Evolutionary conservation across 768 basidiomycete genomes (phyloP), one percentile per base, ranked within the genome.

Genomic region (Mycena olivaceomarginata): DNA sequence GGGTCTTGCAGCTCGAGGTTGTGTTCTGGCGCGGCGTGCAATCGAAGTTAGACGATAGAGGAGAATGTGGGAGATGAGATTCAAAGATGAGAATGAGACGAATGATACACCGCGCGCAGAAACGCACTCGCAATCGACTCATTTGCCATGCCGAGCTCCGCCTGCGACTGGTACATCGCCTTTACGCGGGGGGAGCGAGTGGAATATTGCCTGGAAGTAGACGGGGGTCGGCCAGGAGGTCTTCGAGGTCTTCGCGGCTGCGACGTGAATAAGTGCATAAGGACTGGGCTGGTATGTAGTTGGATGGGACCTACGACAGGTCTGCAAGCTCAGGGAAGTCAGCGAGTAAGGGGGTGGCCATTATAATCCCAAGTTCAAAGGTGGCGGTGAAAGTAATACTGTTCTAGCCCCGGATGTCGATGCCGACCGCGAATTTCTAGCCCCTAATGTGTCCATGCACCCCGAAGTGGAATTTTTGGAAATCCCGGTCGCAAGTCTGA

Each of bases 221-320:
- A 87, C 86, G 0, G 93, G n/a, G 94, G 82, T 98, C 96, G 16
- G 90, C 89, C 25, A 98, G 86, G 6, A 98, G 87, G 82, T 98
- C 97, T 84, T 98, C 96, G n/a, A 99, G 89, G 81, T 97, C 97
- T 79, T 96, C 94, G 67, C 95, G 92, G 79, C 97, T 97, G 68
- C 63, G 65, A 62, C 22, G 43, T 68, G 20, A 66, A 68, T 73
- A 65, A 67, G 60, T 46, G 31, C 31, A 31, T 31, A 31, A 31
- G 31, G 31, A 31, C 31, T 31, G 1, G 31, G 59, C 48, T 51
- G 20, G 13, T 13, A 51, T 40, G 10, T 41, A 46, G 31, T 31
- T 37, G 37, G 31, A 60, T n/a, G 37, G 41, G 65, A 81, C 92
- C 83, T 85, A 95, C 95, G 94, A 93, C 82, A 96, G 84, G 82